A percentile compares a stretch with the other conserved stretches of the same genome.
Conservation (phyloP, 2,329 filamentous ascomycete species). For the Xylariaceae sp. region DNA sequence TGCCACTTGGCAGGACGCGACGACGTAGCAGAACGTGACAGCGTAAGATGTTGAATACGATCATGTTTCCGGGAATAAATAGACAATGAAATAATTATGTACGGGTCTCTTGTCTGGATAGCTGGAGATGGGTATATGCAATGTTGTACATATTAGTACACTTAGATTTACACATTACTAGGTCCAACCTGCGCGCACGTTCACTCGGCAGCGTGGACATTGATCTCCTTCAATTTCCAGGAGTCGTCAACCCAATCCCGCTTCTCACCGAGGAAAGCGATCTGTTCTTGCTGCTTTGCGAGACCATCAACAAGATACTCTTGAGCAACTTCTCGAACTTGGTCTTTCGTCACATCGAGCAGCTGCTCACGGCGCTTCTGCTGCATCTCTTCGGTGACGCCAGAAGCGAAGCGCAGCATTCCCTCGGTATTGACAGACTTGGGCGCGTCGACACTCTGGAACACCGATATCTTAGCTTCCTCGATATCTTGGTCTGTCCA, state of each 20-base stretch:
- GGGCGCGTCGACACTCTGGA: conserved; percentile 88
- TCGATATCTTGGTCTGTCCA: conserved; percentile 87
- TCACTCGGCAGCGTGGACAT: conserved; percentile 44
- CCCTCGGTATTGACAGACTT: conserved; percentile 83
- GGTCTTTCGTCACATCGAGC: conserved; percentile 76
- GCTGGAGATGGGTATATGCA: conserved; percentile 35
- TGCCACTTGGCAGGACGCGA: conserved; percentile 1
- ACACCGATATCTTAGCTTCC: conserved; percentile 92
- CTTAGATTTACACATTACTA: conserved; percentile 15
- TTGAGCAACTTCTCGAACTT: conserved; percentile 78
- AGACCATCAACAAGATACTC: conserved; percentile 70
- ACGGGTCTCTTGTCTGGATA: conserved; percentile 9
- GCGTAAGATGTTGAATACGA: too few relatives aligned
- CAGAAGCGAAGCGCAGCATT: conserved; percentile 78
- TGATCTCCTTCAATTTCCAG: conserved; percentile 76
- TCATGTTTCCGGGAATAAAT: too few relatives aligned
- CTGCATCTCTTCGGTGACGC: conserved; percentile 84
- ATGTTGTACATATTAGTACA: conserved; percentile 12
- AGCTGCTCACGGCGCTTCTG: conserved; percentile 78
- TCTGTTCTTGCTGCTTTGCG: conserved; percentile 54
- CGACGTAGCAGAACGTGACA: too few relatives aligned
- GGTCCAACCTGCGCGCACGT: not conserved
- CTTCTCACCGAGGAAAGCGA: conserved; percentile 77
- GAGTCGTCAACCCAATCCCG: conserved; percentile 69
- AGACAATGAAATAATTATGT: too few relatives aligned